Conservation (phyloP, 176 grass and related monocot species). For the Juncus effusus region DNA sequence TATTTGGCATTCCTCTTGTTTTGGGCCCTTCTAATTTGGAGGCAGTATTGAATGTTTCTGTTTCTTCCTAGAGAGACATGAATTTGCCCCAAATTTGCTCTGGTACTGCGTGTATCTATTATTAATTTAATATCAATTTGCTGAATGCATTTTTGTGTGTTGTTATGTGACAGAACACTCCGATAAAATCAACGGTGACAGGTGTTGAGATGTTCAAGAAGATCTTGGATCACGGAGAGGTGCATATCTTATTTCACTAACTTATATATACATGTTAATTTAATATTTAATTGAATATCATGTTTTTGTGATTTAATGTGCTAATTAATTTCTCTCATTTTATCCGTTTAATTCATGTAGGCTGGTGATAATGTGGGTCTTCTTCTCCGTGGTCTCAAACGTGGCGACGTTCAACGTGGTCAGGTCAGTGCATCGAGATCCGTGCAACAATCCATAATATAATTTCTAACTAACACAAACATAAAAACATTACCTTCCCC, state of each 20-base stretch:
- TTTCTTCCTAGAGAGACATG: neutral
- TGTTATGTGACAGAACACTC: conserved; percentile 50
- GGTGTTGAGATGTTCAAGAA: conserved; percentile 99
- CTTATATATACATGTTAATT: neutral
- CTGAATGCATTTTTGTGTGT: neutral
- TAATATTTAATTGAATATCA: conserved; percentile 6
- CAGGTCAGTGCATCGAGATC: conserved; percentile 45
- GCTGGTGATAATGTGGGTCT: conserved; percentile 97
- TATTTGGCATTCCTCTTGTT: neutral
- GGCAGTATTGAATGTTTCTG: neutral
- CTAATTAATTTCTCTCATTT: neutral
- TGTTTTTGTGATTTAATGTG: neutral
- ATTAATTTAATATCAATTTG: neutral
- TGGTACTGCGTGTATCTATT: neutral
- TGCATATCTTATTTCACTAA: conserved; percentile 20
- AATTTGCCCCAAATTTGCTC: neutral
- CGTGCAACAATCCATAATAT: neutral
- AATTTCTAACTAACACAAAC: too few relatives aligned
- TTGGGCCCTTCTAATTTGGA: neutral
- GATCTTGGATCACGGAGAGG: conserved; percentile 94
- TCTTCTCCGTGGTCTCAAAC: conserved; percentile 88
- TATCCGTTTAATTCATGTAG: conserved; percentile 10
- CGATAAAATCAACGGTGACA: conserved; percentile 90
- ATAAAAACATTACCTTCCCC: too few relatives aligned
- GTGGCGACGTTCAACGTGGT: conserved; percentile 83